These are phyloP conservation scores for Pythium aquatile DNA, from an alignment of 352 stramenopile genomes.

Conservation along the genomic window DNA sequence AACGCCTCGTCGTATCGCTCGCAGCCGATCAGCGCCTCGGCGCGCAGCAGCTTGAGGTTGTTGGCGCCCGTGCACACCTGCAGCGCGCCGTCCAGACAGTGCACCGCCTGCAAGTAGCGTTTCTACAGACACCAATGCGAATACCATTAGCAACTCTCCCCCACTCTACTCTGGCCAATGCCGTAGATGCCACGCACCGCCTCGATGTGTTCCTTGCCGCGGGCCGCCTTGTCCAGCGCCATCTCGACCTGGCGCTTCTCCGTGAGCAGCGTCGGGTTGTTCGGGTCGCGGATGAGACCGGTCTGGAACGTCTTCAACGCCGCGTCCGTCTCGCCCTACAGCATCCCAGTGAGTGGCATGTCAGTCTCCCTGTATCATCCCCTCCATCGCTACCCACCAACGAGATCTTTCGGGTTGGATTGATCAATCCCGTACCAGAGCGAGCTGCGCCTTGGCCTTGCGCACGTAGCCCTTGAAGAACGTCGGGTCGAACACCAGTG, in stretches of 20 bases:
- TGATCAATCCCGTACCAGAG: constrained; percentile 51
- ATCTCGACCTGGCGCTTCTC: constrained; percentile 82
- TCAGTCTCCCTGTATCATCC: too few relatives aligned
- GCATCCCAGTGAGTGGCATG: background rate
- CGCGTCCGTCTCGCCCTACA: constrained; percentile 63
- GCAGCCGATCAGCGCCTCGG: constrained; percentile 71
- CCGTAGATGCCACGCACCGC: constrained; percentile 33
- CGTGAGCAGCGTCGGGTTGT: constrained; percentile 70
- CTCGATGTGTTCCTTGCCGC: constrained; percentile 66
- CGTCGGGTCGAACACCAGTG: constrained; percentile 86
- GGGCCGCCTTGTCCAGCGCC: constrained; percentile 74
- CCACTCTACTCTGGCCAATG: background rate
- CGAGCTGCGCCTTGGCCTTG: constrained; percentile 86
- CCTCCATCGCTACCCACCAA: too few relatives aligned
- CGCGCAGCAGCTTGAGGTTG: constrained; percentile 67
- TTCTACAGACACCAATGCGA: constrained; percentile 19
- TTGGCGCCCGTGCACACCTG: constrained; percentile 69
- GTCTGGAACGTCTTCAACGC: constrained; percentile 78
- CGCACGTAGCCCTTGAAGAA: constrained; percentile 92
- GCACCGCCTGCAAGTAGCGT: constrained; percentile 66
- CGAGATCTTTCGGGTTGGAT: background rate
- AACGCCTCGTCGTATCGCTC: constrained; percentile 86
- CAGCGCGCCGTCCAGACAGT: constrained; percentile 65
- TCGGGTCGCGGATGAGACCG: constrained; percentile 70
- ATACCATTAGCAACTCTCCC: too few relatives aligned